These are phyloP conservation scores for Hanseniaspora guilliermondii DNA, from an alignment of 805 yeast species.

Conservation along the genomic window DNA sequence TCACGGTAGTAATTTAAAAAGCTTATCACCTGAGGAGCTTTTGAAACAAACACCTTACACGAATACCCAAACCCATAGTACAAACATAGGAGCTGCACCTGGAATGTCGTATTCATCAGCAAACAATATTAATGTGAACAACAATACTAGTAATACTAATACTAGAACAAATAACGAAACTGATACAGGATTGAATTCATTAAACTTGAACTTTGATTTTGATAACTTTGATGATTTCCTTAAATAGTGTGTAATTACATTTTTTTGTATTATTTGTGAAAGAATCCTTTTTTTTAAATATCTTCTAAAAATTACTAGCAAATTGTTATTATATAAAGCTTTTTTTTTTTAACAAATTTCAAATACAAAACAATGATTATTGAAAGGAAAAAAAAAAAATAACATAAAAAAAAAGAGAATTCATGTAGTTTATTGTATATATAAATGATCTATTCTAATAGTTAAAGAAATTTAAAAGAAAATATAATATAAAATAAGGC, in stretches of 20 bases:
- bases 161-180: background rate
- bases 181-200: background rate
- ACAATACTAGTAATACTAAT: background rate
- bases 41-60: slow-evolving; percentile 9
- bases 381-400: too few relatives aligned
- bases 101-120: background rate
- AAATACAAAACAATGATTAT: too few relatives aligned
- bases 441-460: background rate
- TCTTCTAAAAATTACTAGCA: too few relatives aligned
- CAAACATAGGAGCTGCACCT: background rate
- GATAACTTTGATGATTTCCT: slow-evolving; percentile 13
- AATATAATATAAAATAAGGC: slow-evolving; percentile 15
- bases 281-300: background rate
- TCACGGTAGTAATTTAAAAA: background rate
- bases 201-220: slow-evolving; percentile 12
- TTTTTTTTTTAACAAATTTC: slow-evolving; percentile 1
- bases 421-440: background rate
- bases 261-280: background rate
- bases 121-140: background rate
- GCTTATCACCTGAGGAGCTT: slow-evolving; percentile 11
- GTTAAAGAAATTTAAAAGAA: background rate
- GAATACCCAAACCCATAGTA: background rate
- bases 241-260: background rate
- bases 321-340: too few relatives aligned
- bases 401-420: too few relatives aligned